phyloP scores from a whole-genome alignment of 495 filamentous ascomycete genomes.

The Ascodesmis nigricans region DNA sequence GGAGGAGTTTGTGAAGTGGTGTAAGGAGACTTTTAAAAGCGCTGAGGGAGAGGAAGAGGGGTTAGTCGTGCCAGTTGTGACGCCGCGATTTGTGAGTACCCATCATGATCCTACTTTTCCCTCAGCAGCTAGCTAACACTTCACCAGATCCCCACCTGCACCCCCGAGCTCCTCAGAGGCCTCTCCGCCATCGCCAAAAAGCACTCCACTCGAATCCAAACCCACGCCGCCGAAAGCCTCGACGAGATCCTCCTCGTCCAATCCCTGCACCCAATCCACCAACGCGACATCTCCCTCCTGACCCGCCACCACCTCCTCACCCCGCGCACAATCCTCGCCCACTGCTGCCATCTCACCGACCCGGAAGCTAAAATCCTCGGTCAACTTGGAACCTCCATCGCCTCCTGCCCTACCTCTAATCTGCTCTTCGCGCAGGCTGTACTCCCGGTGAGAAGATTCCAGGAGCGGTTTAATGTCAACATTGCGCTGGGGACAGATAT shows the following conservation, averaged over 20 bases:
- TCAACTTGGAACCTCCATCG: conserved; percentile 32
- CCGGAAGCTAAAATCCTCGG: conserved; percentile 30
- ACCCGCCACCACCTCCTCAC: conserved; percentile 31
- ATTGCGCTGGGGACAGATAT: conserved; percentile 46
- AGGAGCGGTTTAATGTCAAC: conserved; percentile 37
- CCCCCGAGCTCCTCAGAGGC: conserved; percentile 28
- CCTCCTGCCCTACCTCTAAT: conserved; percentile 42
- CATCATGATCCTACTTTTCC: too few species aligned
- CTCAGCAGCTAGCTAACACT: too few species aligned
- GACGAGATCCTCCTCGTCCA: conserved; percentile 9
- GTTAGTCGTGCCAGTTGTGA: conserved; percentile 36
- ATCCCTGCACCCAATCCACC: conserved; percentile 12
- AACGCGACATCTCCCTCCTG: conserved; percentile 36
- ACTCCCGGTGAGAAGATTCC: conserved; percentile 36
- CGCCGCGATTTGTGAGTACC: conserved; percentile 39
- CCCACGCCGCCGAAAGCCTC: conserved; percentile 16
- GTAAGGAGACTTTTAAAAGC: conserved; percentile 2
- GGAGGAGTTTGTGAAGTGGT: conserved; percentile 27
- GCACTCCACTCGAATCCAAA: conserved; percentile 13
- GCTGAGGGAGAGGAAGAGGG: conserved; percentile 22
- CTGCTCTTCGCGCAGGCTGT: conserved; percentile 38
- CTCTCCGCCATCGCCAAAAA: conserved; percentile 30
- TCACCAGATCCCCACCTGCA: conserved; percentile 26
- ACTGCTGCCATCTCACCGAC: conserved; percentile 37
- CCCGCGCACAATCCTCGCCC: conserved; percentile 36